These are phyloP conservation scores for Rhodotorula sp. DNA, from an alignment of 1,284 basidiomycete species.

Conservation along the genomic window DNA sequence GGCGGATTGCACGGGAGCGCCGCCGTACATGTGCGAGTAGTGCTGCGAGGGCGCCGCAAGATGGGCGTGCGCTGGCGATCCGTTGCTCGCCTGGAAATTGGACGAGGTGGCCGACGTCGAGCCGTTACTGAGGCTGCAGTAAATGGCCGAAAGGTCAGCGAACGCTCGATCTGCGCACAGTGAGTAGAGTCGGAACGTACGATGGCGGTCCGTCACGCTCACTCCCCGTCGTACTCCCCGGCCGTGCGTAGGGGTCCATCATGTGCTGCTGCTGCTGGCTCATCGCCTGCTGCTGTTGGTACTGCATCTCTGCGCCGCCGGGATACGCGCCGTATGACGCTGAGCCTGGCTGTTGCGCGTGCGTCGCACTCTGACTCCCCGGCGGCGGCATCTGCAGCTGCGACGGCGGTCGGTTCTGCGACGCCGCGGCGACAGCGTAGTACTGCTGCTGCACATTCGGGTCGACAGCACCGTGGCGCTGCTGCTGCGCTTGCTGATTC, in stretches of 20 bases:
- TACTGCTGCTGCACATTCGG: not conserved
- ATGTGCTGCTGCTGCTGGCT: not conserved
- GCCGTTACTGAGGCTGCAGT: slow-evolving; percentile 17
- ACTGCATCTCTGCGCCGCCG: not conserved
- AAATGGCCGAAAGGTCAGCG: not conserved
- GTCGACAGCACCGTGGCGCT: not conserved
- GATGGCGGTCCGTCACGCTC: slow-evolving; percentile 15
- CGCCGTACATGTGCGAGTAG: slow-evolving; percentile 2
- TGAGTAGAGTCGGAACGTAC: not conserved
- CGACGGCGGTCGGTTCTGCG: not conserved
- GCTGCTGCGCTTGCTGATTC: not conserved
- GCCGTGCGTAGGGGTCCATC: slow-evolving; percentile 10
- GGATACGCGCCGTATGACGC: slow-evolving; percentile 1
- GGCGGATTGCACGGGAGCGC: not conserved
- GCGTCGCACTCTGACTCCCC: not conserved
- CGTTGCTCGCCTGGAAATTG: slow-evolving; percentile 2
- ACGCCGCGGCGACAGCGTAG: not conserved
- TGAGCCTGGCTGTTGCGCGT: not conserved
- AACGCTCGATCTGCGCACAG: accelerated
- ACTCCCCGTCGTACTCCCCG: not conserved
- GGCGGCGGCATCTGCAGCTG: not conserved
- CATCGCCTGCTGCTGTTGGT: slow-evolving; percentile 1
- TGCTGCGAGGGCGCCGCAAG: not conserved
- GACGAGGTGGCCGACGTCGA: slow-evolving; percentile 13
- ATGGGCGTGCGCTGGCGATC: slow-evolving; percentile 10